Conservation (phyloP, 352 stramenopile species). For the Blastocystis hominis region DNA sequence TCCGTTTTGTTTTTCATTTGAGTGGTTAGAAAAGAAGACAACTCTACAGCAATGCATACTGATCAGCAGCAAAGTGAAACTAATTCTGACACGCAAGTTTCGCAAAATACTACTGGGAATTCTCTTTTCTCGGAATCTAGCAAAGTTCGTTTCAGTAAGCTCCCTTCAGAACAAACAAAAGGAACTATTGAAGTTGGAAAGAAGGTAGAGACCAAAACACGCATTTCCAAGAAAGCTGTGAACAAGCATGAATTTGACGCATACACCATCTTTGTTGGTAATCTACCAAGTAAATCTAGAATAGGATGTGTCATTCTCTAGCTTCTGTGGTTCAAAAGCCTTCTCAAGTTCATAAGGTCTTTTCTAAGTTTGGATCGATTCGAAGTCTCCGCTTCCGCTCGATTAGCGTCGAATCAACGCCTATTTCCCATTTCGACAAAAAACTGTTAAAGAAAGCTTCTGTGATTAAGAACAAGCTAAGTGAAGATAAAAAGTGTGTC, state of each 20-base stretch:
- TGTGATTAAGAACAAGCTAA: slow-evolving; percentile 54
- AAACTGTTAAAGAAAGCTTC: slow-evolving; percentile 47
- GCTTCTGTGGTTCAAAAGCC: slow-evolving; percentile 8
- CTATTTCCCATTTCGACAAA: slow-evolving; percentile 25
- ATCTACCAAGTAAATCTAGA: neutral
- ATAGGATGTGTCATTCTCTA: neutral
- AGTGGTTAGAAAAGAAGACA: no score
- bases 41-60: no score
- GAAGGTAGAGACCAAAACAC: neutral
- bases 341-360: neutral
- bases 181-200: neutral
- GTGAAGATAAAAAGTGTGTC: slow-evolving; percentile 51
- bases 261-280: slow-evolving; percentile 19
- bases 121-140: slow-evolving; percentile 10
- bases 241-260: slow-evolving; percentile 23
- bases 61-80: no score
- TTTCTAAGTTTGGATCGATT: slow-evolving; percentile 42
- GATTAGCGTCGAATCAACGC: slow-evolving; percentile 5
- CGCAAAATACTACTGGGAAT: no score
- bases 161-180: neutral
- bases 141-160: neutral
- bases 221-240: neutral
- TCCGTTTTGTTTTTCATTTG: no score
- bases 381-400: neutral
- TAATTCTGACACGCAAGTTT: no score